Percentiles rank a stretch among this genome's conserved stretches.
phyloP scores from a whole-genome alignment of 306 rosid genomes.

The Quercus rubra region DNA sequence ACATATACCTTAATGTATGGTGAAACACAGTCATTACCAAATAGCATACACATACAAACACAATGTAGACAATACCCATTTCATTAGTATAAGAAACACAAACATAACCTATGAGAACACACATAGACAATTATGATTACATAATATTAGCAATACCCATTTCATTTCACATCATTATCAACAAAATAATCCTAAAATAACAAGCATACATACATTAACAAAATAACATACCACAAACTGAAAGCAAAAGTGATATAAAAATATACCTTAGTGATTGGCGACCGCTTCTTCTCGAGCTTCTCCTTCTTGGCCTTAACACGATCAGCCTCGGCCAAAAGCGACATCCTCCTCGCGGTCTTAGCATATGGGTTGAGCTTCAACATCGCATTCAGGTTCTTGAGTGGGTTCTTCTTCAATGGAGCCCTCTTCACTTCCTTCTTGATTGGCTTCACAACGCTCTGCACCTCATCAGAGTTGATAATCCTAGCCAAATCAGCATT shows the following conservation, averaged over 20 bases:
- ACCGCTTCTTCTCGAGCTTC: conserved; percentile 82
- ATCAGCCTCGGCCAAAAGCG: conserved; percentile 71
- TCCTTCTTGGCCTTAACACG: conserved; percentile 75
- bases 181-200: background rate
- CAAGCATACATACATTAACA: background rate
- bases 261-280: conserved; percentile 52
- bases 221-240: background rate
- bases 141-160: background rate
- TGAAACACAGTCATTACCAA: too few relatives aligned
- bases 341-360: conserved; percentile 74
- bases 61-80: too few relatives aligned
- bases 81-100: too few relatives aligned
- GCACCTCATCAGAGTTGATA: conserved; percentile 87
- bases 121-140: background rate
- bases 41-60: too few relatives aligned
- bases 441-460: conserved; percentile 67
- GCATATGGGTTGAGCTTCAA: conserved; percentile 77
- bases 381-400: conserved; percentile 70
- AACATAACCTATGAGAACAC: too few relatives aligned
- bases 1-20: too few relatives aligned
- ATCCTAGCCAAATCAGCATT: conserved; percentile 75
- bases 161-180: background rate
- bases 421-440: conserved; percentile 64
- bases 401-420: conserved; percentile 73
- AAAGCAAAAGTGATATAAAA: background rate